These are phyloP conservation scores for Boechera stricta DNA, from an alignment of 345 rosid species.

Conservation along the genomic window DNA sequence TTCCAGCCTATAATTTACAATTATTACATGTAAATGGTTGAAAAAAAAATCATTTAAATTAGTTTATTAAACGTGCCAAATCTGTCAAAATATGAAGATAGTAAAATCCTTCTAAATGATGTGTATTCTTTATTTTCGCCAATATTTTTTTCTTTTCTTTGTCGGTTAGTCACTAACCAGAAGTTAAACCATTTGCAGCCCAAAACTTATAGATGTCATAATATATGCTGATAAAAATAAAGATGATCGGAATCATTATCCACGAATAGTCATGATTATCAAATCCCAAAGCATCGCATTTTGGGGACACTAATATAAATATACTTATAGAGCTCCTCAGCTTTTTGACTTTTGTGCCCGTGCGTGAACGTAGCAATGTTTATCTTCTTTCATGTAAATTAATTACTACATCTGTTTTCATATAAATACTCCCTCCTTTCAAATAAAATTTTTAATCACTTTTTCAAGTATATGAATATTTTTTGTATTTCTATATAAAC, in stretches of 20 bases:
- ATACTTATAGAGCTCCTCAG: slow-evolving; percentile 28
- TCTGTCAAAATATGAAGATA: neutral
- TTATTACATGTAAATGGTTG: neutral
- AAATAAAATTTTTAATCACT: too few species aligned
- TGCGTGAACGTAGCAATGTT: slow-evolving; percentile 41
- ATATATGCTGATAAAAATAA: neutral
- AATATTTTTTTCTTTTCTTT: neutral
- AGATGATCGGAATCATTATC: slow-evolving; percentile 36
- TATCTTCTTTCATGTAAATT: slow-evolving; percentile 1
- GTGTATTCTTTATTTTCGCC: neutral
- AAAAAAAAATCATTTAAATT: neutral
- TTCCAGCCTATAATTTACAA: neutral
- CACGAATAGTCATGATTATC: slow-evolving; percentile 42
- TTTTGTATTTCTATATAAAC: too few species aligned
- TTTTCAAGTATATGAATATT: too few species aligned
- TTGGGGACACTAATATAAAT: slow-evolving; percentile 36
- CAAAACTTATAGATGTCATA: slow-evolving; percentile 2
- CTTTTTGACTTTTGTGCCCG: slow-evolving; percentile 49
- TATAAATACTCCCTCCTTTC: neutral
- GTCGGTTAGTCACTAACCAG: neutral
- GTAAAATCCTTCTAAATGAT: neutral
- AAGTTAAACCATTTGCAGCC: slow-evolving; percentile 3
- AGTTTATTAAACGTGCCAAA: neutral
- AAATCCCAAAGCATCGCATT: slow-evolving; percentile 46
- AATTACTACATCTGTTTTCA: slow-evolving; percentile 3